Evolutionary conservation across 177 flowering plant species (phyloP).

Genomic region (Tripterygium wilfordii): DNA sequence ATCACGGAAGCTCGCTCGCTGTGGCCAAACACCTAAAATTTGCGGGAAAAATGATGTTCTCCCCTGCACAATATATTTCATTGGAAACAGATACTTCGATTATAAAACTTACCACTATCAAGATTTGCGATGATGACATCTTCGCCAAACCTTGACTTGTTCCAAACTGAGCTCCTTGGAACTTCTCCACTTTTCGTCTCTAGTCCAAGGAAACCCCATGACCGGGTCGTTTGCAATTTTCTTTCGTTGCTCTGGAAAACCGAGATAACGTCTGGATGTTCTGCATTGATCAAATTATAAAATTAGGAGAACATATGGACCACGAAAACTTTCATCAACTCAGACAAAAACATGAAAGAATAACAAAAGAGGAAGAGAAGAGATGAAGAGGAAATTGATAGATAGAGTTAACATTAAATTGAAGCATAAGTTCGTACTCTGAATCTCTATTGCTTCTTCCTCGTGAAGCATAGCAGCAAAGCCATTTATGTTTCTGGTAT

Average conservation of each 20-base stretch:
- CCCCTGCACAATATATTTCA: too few relatives aligned
- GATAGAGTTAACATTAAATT: too few relatives aligned
- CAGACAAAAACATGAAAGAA: too few relatives aligned
- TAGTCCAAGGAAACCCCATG: constrained; percentile 4
- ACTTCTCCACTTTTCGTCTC: not conserved
- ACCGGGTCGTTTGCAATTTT: not conserved
- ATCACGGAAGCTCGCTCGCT: not conserved
- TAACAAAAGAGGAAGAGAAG: too few relatives aligned
- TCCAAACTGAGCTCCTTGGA: not conserved
- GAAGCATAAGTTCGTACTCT: constrained; percentile 14
- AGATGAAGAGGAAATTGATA: too few relatives aligned
- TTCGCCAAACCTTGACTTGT: not conserved
- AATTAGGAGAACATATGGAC: not conserved
- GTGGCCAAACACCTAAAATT: not conserved
- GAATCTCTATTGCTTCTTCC: constrained; percentile 21
- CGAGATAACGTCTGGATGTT: not conserved
- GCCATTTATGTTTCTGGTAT: constrained; percentile 29
- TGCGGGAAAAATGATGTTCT: not conserved
- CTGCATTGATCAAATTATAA: not conserved
- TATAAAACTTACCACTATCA: constrained; percentile 2
- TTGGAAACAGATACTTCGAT: too few relatives aligned
- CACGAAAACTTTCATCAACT: not conserved
- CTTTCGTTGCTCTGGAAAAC: not conserved
- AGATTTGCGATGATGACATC: not conserved
- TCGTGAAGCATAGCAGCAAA: constrained; percentile 35